These are phyloP conservation scores for Betula pendula DNA, from an alignment of 306 rosid species.

Conservation along the genomic window DNA sequence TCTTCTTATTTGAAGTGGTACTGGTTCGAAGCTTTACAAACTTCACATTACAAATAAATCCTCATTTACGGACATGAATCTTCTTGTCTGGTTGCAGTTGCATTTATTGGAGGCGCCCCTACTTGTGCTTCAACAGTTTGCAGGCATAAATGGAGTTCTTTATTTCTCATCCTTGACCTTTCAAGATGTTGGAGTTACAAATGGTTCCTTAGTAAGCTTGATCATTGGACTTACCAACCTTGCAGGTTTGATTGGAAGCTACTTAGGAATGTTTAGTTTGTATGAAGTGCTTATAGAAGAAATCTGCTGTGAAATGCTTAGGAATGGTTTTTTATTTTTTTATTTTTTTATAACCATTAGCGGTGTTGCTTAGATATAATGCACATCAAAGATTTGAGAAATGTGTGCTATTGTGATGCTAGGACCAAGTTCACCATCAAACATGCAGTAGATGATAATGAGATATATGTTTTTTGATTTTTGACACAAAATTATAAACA, in stretches of 20 bases:
- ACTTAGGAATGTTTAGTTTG: constrained; percentile 84
- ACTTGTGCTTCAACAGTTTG: constrained; percentile 83
- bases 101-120: constrained; percentile 76
- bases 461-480: neutral
- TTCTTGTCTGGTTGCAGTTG: constrained; percentile 61
- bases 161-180: constrained; percentile 89
- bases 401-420: constrained; percentile 4
- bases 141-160: constrained; percentile 91
- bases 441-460: neutral
- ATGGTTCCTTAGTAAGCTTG: constrained; percentile 72
- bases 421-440: constrained; percentile 9
- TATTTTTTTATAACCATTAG: too few relatives aligned
- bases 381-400: constrained; percentile 20
- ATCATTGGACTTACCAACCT: constrained; percentile 85
- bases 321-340: too few relatives aligned
- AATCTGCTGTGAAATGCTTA: too few relatives aligned
- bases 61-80: constrained; percentile 17
- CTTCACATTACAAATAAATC: constrained; percentile 7
- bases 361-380: constrained; percentile 8
- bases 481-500: neutral
- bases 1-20: constrained; percentile 16
- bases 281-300: neutral
- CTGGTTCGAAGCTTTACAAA: constrained; percentile 8
- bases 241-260: constrained; percentile 83
- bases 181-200: constrained; percentile 72